Conservation (phyloP, 1,284 basidiomycete genomes). For the Neolentinus lepideus region DNA sequence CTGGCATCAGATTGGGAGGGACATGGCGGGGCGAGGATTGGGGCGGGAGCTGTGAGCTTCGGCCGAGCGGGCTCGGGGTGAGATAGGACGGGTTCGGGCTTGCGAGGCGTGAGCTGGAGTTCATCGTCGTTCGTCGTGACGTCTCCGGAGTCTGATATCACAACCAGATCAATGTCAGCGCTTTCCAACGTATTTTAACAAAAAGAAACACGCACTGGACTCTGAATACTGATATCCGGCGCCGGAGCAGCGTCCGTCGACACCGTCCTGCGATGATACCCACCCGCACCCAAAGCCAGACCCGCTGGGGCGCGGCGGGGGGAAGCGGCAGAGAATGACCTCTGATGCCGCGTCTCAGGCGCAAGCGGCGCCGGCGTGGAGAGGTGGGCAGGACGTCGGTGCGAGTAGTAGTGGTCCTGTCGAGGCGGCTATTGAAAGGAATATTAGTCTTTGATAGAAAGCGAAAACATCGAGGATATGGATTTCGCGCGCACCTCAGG, state of each 20-base stretch:
- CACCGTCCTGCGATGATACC: neutral
- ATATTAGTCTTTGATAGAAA: too few relatives aligned
- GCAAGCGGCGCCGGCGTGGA: neutral
- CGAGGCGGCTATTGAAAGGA: neutral
- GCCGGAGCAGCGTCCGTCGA: neutral
- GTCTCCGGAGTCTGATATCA: neutral
- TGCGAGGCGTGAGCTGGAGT: neutral
- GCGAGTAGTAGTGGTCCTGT: neutral
- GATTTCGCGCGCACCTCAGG: neutral
- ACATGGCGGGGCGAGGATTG: neutral
- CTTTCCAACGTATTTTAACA: neutral
- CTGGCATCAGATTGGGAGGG: neutral
- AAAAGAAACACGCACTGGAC: neutral
- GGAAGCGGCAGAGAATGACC: neutral
- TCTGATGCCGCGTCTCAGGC: neutral
- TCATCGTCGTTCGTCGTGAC: neutral
- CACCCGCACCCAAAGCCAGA: neutral
- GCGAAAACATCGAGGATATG: too few relatives aligned
- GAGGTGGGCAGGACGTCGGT: neutral
- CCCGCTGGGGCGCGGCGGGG: neutral
- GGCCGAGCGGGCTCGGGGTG: neutral
- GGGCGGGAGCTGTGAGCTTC: neutral
- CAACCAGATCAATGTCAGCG: too few relatives aligned
- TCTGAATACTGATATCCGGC: neutral
- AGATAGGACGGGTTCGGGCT: neutral